These are phyloP conservation scores for Microglena sp. DNA, from an alignment of 139 green algal species.

Conservation along the genomic window DNA sequence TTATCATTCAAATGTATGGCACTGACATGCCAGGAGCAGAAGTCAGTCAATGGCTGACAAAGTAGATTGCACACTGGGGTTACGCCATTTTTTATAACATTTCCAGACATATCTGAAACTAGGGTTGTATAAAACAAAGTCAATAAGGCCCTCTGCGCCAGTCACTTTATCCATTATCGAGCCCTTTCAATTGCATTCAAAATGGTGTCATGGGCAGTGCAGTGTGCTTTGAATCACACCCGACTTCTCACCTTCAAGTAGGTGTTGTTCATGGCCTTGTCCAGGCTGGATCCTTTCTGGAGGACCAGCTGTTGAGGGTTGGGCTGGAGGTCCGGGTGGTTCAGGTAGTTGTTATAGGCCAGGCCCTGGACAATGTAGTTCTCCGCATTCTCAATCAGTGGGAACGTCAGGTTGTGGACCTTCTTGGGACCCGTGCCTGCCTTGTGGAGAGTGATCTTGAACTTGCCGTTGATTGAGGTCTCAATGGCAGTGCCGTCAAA, in stretches of 20 bases:
- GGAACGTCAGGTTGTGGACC: slow-evolving; percentile 33
- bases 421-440: background rate
- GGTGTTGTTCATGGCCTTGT: slow-evolving; percentile 18
- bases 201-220: too few relatives aligned
- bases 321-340: slow-evolving; percentile 22
- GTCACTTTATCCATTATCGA: too few relatives aligned
- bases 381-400: slow-evolving; percentile 42
- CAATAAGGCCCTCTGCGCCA: too few relatives aligned
- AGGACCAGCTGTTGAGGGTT: slow-evolving; percentile 15
- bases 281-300: slow-evolving; percentile 16
- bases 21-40: too few relatives aligned
- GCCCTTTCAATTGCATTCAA: too few relatives aligned
- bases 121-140: too few relatives aligned
- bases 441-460: slow-evolving; percentile 60
- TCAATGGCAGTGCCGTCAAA: slow-evolving; percentile 57
- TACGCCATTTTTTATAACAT: too few relatives aligned
- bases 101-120: too few relatives aligned
- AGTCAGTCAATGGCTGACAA: too few relatives aligned
- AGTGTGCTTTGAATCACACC: too few relatives aligned
- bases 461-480: slow-evolving; percentile 49
- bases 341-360: slow-evolving; percentile 51
- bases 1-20: too few relatives aligned
- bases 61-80: too few relatives aligned
- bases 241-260: slow-evolving; percentile 5
- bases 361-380: slow-evolving; percentile 56